phyloP scores from a whole-genome alignment of 2,329 filamentous ascomycete species.

The Ascochyta rabiei region DNA sequence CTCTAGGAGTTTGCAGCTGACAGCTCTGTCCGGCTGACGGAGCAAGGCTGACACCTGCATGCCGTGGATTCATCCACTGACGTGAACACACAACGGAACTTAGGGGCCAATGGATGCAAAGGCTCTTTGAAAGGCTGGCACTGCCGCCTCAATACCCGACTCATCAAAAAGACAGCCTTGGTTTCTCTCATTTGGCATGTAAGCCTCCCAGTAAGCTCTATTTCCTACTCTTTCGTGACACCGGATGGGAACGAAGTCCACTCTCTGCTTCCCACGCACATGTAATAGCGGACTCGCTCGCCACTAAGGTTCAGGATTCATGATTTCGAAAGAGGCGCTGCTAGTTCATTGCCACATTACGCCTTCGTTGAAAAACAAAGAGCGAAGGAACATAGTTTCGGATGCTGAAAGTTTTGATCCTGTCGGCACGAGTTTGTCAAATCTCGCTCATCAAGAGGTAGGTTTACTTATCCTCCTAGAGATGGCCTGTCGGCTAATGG shows the following conservation, averaged over 20 bases:
- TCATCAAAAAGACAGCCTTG: neutral
- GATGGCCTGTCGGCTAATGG: neutral
- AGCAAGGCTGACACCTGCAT: slow-evolving; percentile 7
- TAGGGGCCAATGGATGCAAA: slow-evolving; percentile 7
- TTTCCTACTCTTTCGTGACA: neutral
- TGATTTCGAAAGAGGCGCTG: neutral
- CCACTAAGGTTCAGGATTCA: neutral
- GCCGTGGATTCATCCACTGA: slow-evolving; percentile 2
- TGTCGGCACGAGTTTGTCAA: neutral
- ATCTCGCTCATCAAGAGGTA: slow-evolving; percentile 3
- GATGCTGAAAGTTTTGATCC: neutral
- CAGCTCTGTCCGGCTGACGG: slow-evolving; percentile 12
- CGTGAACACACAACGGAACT: neutral
- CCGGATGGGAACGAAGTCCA: neutral
- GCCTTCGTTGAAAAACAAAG: slow-evolving; percentile 5
- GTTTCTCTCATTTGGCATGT: neutral
- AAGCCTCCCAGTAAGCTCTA: neutral
- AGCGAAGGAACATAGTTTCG: neutral
- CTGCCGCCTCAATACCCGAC: neutral
- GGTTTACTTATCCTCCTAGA: neutral
- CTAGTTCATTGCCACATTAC: neutral
- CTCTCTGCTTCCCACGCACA: neutral
- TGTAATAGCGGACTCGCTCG: neutral
- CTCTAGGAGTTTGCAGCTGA: slow-evolving; percentile 6
- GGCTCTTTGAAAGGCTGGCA: slow-evolving; percentile 10